Base-by-base conservation (phyloP, 2,329 filamentous ascomycete genomes). In the Pseudogymnoascus sp. region DNA sequence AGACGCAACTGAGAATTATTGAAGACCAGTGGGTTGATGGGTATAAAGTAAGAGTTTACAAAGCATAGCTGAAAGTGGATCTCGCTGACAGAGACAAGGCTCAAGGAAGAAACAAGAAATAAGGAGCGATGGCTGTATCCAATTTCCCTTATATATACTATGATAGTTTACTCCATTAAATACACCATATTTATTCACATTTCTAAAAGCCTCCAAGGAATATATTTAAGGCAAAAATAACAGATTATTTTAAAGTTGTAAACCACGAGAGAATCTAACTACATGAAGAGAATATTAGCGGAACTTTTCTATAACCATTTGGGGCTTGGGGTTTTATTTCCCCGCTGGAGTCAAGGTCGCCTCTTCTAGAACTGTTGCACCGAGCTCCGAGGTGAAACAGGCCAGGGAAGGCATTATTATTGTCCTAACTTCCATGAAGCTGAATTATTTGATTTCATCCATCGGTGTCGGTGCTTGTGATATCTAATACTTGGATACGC, bases 21-120 rank as follows among this genome's bases (percentile, higher is more conserved):
- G 75, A 78, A 62, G 76, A 78, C 60, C 72, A 74, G 63, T 78
- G 76, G 76, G 66, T 69, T 15, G 74, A 76, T 62, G 72, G 73
- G 57, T 74, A 72, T 64, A 72, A 74, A 67, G 73, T 75, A 21
- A 69, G 73, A 60, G 66, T 74, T 3, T 74, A 74, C 62, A 75
- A 75, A 63, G 72, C 72, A 13, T 62, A 65, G 57, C 35, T 62
- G 47, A 62, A 7, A 15, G 10, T 33, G n/a, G 26, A 57, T 19
- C n/a, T 33, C 6, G 47, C 47, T 57, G 17, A 57, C 17, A 33
- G 26, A 17, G n/a, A 57, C 47, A n/a, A 57, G 47, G 10, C 47
- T 8, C 47, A 57, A 57, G 47, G 47, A 57, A 57, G 47, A 57
- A 57, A 57, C n/a, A 57, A 33, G 47, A 57, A 57, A 15, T 57